Evolutionary conservation across 805 yeast species (phyloP).

Genomic region (Saccharomycopsis schoenii): DNA sequence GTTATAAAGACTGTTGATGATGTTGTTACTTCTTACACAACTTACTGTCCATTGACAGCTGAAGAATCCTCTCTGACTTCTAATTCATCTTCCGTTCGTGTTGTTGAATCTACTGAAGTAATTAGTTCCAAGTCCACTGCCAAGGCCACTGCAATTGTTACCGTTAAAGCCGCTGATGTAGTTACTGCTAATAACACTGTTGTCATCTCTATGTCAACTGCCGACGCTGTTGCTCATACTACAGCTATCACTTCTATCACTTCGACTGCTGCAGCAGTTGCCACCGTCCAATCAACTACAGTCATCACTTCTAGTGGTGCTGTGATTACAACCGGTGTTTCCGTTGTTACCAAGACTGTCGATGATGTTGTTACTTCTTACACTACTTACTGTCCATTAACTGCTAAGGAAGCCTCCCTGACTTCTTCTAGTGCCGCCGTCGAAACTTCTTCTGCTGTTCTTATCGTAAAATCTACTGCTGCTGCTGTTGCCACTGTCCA

Average conservation of each 20-base stretch:
- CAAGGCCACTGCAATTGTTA: not conserved
- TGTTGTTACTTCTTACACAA: conserved; percentile 15
- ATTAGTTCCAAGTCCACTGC: not conserved
- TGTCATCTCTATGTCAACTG: not conserved
- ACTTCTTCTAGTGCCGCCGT: not conserved
- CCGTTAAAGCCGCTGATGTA: not conserved
- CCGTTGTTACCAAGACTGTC: conserved; percentile 20
- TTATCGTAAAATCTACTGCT: not conserved
- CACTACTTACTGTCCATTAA: conserved; percentile 24
- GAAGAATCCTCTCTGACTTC: conserved; percentile 3
- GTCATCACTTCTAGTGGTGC: not conserved
- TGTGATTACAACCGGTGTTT: not conserved
- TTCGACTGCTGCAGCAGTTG: not conserved
- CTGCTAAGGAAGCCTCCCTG: conserved; percentile 10
- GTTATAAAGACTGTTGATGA: conserved; percentile 14
- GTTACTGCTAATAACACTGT: not conserved
- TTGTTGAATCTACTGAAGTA: conserved; percentile 22
- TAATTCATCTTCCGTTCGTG: conserved; percentile 34
- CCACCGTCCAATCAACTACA: not conserved
- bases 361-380: conserved; percentile 18
- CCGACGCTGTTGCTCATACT: not conserved
- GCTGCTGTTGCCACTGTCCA: not conserved
- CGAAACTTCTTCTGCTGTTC: not conserved
- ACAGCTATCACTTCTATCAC: not conserved
- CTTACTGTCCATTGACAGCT: conserved; percentile 16